Base-by-base conservation (phyloP, 2,329 filamentous ascomycete species). In the Penicillium sp. region DNA sequence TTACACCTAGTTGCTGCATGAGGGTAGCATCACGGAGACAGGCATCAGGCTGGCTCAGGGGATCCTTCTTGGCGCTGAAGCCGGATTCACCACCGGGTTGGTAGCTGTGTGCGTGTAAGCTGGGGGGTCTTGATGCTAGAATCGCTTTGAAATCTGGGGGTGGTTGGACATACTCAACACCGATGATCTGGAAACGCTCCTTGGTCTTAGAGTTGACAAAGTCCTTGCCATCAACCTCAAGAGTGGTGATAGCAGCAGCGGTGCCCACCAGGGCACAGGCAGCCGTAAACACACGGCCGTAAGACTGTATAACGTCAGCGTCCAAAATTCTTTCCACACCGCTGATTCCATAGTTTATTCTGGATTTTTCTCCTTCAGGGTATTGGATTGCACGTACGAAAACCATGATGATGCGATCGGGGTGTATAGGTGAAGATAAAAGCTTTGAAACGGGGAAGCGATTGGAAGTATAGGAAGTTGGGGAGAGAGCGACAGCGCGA, bases 11-110 rank as follows among this genome's bases (percentile, higher is more conserved):
- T 56, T 77, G 73, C 73, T 88, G 85, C 77, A 88, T 83, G 44
- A 87, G 74, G 22, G 82, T 81, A 18, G 85, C 85, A 76, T 88
- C 85, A 51, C 85, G 81, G 60, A 86, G 69, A 67, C 85, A 88
- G 23, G 78, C 73, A 12, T 78, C 77, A n/a, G 73, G 76, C 65
- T 87, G 77, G 66, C 78, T 84, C 56, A 88, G 73, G 29, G 84
- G 81, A 67, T 88, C 85, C 27, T 72, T 69, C 15, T 75, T 71
- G 11, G 78, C 77, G 58, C 80, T 79, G 73, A 85, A 86, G 53
- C 78, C 83, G 51, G 77, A 79, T 54, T 83, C 79, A 59, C 85
- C 85, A 64, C 85, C 85, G 22, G 85, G 85, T 67, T 87, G 85
- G 70, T 85, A 85, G 62, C 80, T 82, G 63, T 60, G 55, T 44